Evolutionary conservation across 305 asterid genomes (phyloP).

Genomic region (Fraxinus platypoda): DNA sequence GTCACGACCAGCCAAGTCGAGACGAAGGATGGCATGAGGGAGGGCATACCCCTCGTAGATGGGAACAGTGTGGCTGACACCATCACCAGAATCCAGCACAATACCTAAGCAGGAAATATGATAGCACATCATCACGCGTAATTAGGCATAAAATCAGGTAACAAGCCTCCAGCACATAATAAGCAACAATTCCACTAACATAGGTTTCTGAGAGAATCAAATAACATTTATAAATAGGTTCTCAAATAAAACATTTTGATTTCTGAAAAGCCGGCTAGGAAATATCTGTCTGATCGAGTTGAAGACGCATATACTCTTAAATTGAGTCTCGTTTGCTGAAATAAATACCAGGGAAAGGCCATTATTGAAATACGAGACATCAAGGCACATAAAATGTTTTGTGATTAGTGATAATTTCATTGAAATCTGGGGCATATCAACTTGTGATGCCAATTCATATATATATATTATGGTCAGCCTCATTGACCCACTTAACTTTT

Average conservation of each 20-base stretch:
- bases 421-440: conserved; percentile 3
- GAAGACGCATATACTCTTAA: not conserved
- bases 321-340: not conserved
- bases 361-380: not conserved
- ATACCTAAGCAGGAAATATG: conserved; percentile 35
- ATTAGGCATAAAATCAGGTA: not conserved
- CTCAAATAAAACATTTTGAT: not conserved
- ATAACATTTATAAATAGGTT: not conserved
- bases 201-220: not conserved
- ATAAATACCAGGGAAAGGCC: not conserved
- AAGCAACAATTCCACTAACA: not conserved
- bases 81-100: conserved; percentile 51
- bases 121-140: not conserved
- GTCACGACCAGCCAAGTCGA: conserved; percentile 53
- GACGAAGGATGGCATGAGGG: conserved; percentile 55
- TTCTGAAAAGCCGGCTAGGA: not conserved
- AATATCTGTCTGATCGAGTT: not conserved
- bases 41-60: conserved; percentile 52
- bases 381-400: not conserved
- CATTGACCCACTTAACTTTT: not conserved
- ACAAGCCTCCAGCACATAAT: not conserved
- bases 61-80: conserved; percentile 53
- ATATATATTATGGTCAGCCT: not conserved
- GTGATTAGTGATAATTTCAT: not conserved
- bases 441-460: not conserved